phyloP scores from a whole-genome alignment of 139 green algal genomes.

The Chlorella sp. region DNA sequence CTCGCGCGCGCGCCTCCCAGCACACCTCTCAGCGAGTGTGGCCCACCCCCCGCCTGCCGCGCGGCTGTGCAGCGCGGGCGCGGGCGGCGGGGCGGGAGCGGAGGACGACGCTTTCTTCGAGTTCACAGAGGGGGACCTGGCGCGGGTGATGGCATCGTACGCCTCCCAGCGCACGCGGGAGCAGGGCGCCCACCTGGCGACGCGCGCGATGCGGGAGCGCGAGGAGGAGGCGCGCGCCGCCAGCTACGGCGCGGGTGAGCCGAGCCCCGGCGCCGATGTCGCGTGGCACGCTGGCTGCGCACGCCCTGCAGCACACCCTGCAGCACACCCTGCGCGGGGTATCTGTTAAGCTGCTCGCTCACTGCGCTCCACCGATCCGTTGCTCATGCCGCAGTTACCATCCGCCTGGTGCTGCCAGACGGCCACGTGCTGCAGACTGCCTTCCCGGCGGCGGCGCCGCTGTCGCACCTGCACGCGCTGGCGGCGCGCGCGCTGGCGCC shows the following conservation, averaged over 20 bases:
- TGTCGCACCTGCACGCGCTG: constrained; percentile 16
- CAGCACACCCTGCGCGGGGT: neutral
- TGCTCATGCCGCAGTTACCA: constrained; percentile 24
- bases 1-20: too few relatives aligned
- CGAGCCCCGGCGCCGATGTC: too few relatives aligned
- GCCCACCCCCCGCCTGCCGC: too few relatives aligned
- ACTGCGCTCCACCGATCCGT: neutral
- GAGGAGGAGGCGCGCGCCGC: too few relatives aligned
- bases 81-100: neutral
- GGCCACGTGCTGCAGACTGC: constrained; percentile 32
- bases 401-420: constrained; percentile 39
- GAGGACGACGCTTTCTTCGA: constrained; percentile 16
- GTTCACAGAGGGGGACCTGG: constrained; percentile 7
- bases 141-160: neutral
- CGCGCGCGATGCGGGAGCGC: too few relatives aligned
- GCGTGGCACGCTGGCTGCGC: too few relatives aligned
- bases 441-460: neutral
- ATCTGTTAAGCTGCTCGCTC: neutral
- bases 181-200: too few relatives aligned
- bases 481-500: constrained; percentile 11
- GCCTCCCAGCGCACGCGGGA: neutral
- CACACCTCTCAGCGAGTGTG: too few relatives aligned
- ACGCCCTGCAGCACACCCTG: too few relatives aligned
- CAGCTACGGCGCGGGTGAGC: too few relatives aligned
- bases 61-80: too few relatives aligned